These are phyloP conservation scores for Ogataea nonfermentans DNA, from an alignment of 805 yeast genomes.

Conservation along the genomic window DNA sequence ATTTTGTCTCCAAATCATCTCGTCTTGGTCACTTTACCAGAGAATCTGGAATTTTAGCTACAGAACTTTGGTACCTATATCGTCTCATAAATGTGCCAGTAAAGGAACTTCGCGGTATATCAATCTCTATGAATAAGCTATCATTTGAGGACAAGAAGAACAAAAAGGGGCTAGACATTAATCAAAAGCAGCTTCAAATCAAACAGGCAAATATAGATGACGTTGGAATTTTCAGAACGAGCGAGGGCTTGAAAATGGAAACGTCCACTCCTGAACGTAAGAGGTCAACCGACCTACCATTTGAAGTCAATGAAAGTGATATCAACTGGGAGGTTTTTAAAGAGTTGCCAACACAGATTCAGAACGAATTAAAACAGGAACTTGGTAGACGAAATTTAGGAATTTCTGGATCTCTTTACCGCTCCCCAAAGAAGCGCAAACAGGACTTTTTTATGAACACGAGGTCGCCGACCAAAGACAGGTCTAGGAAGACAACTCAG, in stretches of 20 bases:
- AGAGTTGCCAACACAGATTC: constrained; percentile 64
- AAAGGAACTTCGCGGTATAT: constrained; percentile 72
- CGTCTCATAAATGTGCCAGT: constrained; percentile 54
- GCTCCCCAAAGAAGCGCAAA: constrained; percentile 24
- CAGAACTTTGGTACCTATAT: constrained; percentile 56
- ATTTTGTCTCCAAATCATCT: constrained; percentile 55
- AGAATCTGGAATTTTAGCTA: constrained; percentile 57
- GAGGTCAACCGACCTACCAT: neutral
- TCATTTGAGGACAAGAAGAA: constrained; percentile 34
- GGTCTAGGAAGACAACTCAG: neutral
- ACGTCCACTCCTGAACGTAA: constrained; percentile 8
- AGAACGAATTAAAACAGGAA: constrained; percentile 57
- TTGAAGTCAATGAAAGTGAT: constrained; percentile 21
- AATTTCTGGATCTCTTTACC: constrained; percentile 14
- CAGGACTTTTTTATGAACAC: constrained; percentile 11
- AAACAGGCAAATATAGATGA: constrained; percentile 11
- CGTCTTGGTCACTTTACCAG: constrained; percentile 60
- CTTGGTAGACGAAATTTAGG: constrained; percentile 39
- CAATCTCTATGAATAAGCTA: constrained; percentile 64
- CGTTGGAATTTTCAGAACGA: too few species aligned
- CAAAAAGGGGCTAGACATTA: constrained; percentile 17
- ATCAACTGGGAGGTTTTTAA: constrained; percentile 66
- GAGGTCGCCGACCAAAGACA: constrained; percentile 11
- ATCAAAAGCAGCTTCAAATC: constrained; percentile 37
- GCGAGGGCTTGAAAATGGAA: neutral